Base-by-base conservation (phyloP, 116 monocot species). In the Zostera marina region DNA sequence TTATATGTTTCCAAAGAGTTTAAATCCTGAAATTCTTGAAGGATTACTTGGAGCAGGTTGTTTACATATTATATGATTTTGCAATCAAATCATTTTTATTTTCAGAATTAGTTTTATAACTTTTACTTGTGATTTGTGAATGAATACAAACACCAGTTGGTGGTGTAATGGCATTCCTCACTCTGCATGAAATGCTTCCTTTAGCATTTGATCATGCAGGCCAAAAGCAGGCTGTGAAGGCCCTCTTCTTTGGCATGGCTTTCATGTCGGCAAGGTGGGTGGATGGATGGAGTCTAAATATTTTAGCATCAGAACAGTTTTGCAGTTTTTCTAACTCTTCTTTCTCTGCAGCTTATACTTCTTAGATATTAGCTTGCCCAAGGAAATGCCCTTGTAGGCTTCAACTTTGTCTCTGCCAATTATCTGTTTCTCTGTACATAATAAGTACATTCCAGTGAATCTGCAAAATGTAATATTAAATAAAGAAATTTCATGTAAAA, bases 121-220 rank as follows among this genome's bases (percentile, higher is more conserved):
- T 32, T 32, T 32, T 32, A 2, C 32, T 32, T 32, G 32, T 32
- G 32, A 5, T 3, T 32, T 32, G n/a, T n/a, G n/a, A n/a, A n/a
- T n/a, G n/a, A n/a, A n/a, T n/a, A n/a, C n/a, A n/a, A 32, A 32
- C 21, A 60, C 44, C 64, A 98, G 98, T 98, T 65, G 98, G 90
- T 70, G 98, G 96, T 60, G 98, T 90, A n/a, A 90, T 98, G 98
- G 83, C 98, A 32, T 89, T 90, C 65, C 90, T 98, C 22, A 83
- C 90, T 42, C 67, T 90, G 74, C 98, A 98, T 68, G 90, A 98
- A 73, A 82, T 98, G 90, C 59, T 98, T 23, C 98, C 98, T 32
- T 61, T 90, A 25, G 98, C 90, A 74, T 86, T 98, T 71, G 98
- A 98, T 66, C 83, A 98, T 78, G 90, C 90, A 14, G 90, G 90